Evolutionary conservation across 805 yeast species (phyloP), one percentile per base, ranked within the genome.

Genomic region (Ogataea angusta): DNA sequence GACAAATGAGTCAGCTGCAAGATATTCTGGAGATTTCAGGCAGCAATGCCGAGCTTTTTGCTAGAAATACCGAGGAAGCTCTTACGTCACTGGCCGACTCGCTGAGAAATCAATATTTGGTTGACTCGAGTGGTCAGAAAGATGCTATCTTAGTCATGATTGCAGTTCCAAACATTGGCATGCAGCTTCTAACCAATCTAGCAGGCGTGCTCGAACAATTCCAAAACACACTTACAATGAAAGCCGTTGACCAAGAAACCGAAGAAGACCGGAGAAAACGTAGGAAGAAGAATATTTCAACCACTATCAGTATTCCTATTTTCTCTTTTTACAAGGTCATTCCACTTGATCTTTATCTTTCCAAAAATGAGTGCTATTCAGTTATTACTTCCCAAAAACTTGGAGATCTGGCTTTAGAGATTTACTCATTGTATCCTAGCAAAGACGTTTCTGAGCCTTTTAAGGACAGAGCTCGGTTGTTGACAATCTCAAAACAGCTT

Each of bases 351-450:
- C 62, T 49, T 3, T 54, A 66, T 38, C 69, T 69, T 28, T 57
- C 68, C 2, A 62, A 59, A 16, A 49, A 54, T 34, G 68, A 64
- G 6, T 58, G 56, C 3, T 53, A 55, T 24, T 56, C 67, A 0
- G 46, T 68, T 1, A 46, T 59, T 0, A 62, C 75, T 1, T 44
- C 45, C 16, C 56, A 59, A 26, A 64, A 65, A 26, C 54, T 74
- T 14, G 61, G 73, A 3, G 69, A 66, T 36, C 42, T 81, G 3
- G 68, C 84, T 6, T 58, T 80, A 51, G 68, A 72, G 15, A 61
- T 84, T 2, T 85, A 82, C 60, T 82, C 81, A 52, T 63, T 71
- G 33, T 68, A 85, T 43, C 81, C 81, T 2, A 24, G 29, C 2
- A 14, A 27, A 13, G 19, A 33, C 6, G 18, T 9, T 1, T 6